A percentile compares a stretch with the other conserved stretches of the same genome.
phyloP scores from a whole-genome alignment of 495 filamentous ascomycete genomes.

The Cercophora newfieldiana region DNA sequence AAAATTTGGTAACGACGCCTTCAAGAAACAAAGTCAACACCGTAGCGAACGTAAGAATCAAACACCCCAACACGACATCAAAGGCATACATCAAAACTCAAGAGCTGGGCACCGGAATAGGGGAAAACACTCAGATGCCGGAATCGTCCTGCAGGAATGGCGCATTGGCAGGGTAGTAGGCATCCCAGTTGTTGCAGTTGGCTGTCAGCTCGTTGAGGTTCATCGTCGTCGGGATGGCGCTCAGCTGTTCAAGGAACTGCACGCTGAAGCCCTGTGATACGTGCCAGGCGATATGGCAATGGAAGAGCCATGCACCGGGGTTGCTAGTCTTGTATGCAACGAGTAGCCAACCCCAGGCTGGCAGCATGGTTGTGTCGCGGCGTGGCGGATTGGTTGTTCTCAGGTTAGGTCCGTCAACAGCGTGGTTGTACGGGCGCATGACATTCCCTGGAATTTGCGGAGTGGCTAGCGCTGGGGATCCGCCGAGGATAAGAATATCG shows the following conservation, averaged over 20 bases:
- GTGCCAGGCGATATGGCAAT: conserved; percentile 53
- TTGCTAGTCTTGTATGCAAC: conserved; percentile 58
- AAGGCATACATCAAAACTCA: background rate
- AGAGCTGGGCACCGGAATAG: background rate
- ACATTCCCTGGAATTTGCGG: conserved; percentile 18
- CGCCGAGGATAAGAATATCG: conserved; percentile 54
- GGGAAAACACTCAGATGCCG: conserved; percentile 20
- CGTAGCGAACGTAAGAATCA: background rate
- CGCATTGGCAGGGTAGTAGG: conserved; percentile 25
- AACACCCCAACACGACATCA: background rate
- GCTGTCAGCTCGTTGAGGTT: conserved; percentile 23
- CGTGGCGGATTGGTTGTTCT: conserved; percentile 51
- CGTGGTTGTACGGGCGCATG: conserved; percentile 33
- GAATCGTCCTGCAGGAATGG: conserved; percentile 31
- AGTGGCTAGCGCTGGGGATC: conserved; percentile 33
- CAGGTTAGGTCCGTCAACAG: conserved; percentile 28
- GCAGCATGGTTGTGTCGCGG: conserved; percentile 61
- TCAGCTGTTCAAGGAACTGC: conserved; percentile 45
- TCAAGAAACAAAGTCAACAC: background rate
- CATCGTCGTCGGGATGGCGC: conserved; percentile 25
- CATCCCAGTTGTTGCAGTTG: conserved; percentile 29
- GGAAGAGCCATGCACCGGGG: conserved; percentile 48
- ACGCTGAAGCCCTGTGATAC: conserved; percentile 46
- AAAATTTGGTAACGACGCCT: conserved; percentile 1
- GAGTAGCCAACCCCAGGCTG: conserved; percentile 47